These are phyloP conservation scores for Penicillium sp. DNA, from an alignment of 2,329 filamentous ascomycete genomes.

Conservation along the genomic window DNA sequence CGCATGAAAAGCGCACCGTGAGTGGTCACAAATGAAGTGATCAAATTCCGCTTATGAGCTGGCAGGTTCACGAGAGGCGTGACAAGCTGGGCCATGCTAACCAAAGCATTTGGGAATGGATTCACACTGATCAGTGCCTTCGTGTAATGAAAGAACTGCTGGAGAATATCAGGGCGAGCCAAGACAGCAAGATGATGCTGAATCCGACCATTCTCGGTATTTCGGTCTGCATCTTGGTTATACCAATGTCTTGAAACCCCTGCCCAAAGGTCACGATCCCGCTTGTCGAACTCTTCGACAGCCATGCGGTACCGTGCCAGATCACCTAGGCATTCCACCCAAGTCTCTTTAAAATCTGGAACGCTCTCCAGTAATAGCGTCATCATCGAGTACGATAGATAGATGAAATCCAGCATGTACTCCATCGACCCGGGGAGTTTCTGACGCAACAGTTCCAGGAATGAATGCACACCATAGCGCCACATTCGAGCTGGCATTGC, in stretches of 20 bases:
- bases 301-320: slow-evolving; percentile 85
- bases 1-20: slow-evolving; percentile 52
- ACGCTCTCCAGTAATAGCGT: slow-evolving; percentile 83
- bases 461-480: slow-evolving; percentile 85
- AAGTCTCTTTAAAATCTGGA: slow-evolving; percentile 77
- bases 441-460: slow-evolving; percentile 73
- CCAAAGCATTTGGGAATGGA: slow-evolving; percentile 56
- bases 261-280: slow-evolving; percentile 78
- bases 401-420: slow-evolving; percentile 89
- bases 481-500: slow-evolving; percentile 93
- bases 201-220: slow-evolving; percentile 71
- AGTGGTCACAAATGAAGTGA: slow-evolving; percentile 53
- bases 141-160: slow-evolving; percentile 60
- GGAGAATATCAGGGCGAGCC: slow-evolving; percentile 56
- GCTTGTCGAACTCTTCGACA: slow-evolving; percentile 77
- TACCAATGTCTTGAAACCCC: slow-evolving; percentile 82
- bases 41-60: slow-evolving; percentile 35
- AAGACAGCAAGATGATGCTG: slow-evolving; percentile 82
- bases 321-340: slow-evolving; percentile 91
- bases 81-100: slow-evolving; percentile 58
- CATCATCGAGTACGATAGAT: slow-evolving; percentile 87
- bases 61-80: slow-evolving; percentile 47
- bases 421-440: slow-evolving; percentile 74
- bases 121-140: slow-evolving; percentile 57
- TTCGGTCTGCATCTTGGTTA: slow-evolving; percentile 72